Evolutionary conservation across 1,139 yeast species (phyloP), one percentile per base, ranked within the genome.

Genomic region (Yamadazyma buinensis): DNA sequence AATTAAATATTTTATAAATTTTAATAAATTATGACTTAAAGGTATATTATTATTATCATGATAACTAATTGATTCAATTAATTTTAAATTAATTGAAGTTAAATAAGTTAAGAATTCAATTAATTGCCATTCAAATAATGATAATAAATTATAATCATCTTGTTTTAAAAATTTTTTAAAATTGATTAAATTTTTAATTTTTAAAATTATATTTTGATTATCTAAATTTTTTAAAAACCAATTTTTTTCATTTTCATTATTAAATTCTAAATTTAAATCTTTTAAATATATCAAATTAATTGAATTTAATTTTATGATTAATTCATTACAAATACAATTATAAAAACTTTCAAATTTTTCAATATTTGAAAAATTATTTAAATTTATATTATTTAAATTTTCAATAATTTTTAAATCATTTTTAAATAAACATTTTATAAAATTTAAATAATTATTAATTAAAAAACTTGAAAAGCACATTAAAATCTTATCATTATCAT

Each of bases 401-500:
- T 32, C 26, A 14, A 18, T 7, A 27, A 23, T 23, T 22, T 8
- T 33, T 37, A 26, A 45, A 28, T 20, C 47, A 6, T 7, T 8
- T 6, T 13, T 19, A 9, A 15, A 23, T 17, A 13, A 34, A 29
- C 10, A 17, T 20, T 35, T 37, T 11, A 50, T 40, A 20, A 53
- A 44, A 7, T 29, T 29, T 4, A 30, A 18, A 26, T 41, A 36
- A 7, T 33, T 14, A n/a, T 41, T 40, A 14, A 43, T 34, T 4
- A 54, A 20, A 19, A 48, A 45, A 4, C 42, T 29, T 2, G 59
- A 54, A 13, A 55, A 39, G 32, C 61, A 53, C 7, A 35, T 32
- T 28, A 55, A 38, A 11, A 48, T 37, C 29, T 46, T 47, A 23
- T 39, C 34, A 19, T 42, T 32, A 19, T 33, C 30, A 17, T 17